Conservation (phyloP, 345 rosid genomes). For the Murraya paniculata region DNA sequence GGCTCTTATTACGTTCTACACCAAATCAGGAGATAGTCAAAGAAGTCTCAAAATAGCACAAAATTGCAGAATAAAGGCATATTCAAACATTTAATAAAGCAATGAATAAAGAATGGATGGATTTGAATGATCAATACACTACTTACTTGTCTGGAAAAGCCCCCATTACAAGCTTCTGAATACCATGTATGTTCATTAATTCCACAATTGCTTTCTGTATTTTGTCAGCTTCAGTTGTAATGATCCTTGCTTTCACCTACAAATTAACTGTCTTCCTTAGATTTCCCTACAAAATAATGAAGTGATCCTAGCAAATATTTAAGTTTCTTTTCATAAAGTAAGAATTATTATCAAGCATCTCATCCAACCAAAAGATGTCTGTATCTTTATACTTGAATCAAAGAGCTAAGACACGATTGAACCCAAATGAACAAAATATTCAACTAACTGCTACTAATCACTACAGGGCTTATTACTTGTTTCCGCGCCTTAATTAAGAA, state of each 20-base stretch:
- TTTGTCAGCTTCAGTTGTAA: constrained; percentile 46
- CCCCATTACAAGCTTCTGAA: constrained; percentile 69
- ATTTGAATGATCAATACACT: background rate
- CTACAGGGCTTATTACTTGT: background rate
- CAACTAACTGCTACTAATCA: background rate
- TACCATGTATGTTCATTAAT: constrained; percentile 36
- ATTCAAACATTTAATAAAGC: background rate
- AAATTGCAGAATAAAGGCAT: background rate
- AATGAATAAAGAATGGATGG: background rate
- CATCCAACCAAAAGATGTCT: background rate
- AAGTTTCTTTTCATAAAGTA: background rate
- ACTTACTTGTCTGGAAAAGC: constrained; percentile 49
- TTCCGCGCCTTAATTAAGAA: background rate
- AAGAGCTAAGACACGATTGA: background rate
- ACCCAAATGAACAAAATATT: background rate
- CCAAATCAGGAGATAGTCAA: background rate
- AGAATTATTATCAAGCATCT: background rate
- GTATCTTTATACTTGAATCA: background rate
- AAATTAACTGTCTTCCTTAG: constrained; percentile 14
- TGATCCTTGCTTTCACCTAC: constrained; percentile 48
- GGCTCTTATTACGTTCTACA: background rate
- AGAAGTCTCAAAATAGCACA: background rate
- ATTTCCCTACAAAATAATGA: constrained; percentile 6
- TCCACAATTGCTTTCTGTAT: constrained; percentile 57
- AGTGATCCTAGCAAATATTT: background rate